Evolutionary conservation across 1,284 basidiomycete genomes (phyloP).

Genomic region (Trametes sp.): DNA sequence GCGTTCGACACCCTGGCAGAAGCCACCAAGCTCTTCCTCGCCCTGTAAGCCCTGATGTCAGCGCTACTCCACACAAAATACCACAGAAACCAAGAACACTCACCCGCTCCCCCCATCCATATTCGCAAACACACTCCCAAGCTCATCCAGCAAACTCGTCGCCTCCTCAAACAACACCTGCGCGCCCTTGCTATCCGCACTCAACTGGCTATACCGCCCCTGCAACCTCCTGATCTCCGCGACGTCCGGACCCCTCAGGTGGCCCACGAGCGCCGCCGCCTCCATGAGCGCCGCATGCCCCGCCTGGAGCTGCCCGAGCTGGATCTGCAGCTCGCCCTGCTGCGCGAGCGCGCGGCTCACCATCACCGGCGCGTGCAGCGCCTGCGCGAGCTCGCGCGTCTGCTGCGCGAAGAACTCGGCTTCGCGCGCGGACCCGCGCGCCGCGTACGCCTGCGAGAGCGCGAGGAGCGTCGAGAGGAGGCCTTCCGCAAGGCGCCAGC

Average conservation of each 20-base stretch:
- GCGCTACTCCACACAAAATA: background rate
- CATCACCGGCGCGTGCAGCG: conserved; percentile 71
- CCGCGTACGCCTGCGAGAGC: conserved; percentile 66
- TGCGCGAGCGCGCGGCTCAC: conserved; percentile 68
- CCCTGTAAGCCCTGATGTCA: conserved; percentile 40
- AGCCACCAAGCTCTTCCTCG: conserved; percentile 51
- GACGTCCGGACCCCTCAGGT: conserved; percentile 59
- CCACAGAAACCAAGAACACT: conserved; percentile 44
- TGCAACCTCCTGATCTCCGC: conserved; percentile 69
- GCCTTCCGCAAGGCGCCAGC: conserved; percentile 80
- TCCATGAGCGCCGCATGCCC: conserved; percentile 59
- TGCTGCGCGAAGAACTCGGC: conserved; percentile 84
- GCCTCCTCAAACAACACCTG: conserved; percentile 61
- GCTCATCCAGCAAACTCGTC: conserved; percentile 60
- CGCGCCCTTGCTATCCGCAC: conserved; percentile 56
- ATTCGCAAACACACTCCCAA: conserved; percentile 61
- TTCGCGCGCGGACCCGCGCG: conserved; percentile 81
- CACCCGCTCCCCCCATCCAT: conserved; percentile 52
- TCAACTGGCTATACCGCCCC: conserved; percentile 65
- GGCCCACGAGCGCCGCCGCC: conserved; percentile 57
- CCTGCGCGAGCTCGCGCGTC: conserved; percentile 71
- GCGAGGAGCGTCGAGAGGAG: conserved; percentile 71
- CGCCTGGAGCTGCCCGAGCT: conserved; percentile 64
- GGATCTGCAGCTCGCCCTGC: conserved; percentile 73
- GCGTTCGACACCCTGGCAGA: conserved; percentile 42